phyloP scores from a whole-genome alignment of 139 green algal genomes.

The Chlamydomonas schloesseri region DNA sequence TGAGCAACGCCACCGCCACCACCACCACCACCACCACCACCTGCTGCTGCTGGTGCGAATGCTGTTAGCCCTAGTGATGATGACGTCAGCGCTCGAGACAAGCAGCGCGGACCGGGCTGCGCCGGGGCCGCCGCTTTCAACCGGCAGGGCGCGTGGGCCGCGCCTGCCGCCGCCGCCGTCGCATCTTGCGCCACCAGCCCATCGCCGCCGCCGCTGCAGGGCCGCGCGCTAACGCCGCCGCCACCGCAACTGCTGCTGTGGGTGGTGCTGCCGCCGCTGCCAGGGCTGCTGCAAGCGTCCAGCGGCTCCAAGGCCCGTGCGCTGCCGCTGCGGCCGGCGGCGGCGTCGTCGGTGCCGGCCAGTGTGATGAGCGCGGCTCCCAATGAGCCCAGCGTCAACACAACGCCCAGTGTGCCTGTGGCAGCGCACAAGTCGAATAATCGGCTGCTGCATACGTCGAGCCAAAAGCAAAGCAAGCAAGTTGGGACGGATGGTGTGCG shows the following conservation, averaged over 20 bases:
- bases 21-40: neutral
- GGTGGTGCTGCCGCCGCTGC: neutral
- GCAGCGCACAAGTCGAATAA: too few relatives aligned
- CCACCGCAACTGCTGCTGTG: neutral
- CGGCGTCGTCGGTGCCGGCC: neutral
- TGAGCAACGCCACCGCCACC: too few relatives aligned
- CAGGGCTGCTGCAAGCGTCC: neutral
- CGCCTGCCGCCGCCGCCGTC: too few relatives aligned
- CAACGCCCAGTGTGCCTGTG: slow-evolving; percentile 60
- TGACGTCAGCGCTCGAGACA: neutral
- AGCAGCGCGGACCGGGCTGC: too few relatives aligned
- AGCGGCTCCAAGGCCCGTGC: neutral
- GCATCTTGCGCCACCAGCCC: too few relatives aligned
- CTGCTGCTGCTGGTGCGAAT: neutral
- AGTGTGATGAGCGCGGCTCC: slow-evolving; percentile 66
- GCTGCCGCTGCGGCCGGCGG: neutral
- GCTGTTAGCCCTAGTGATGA: neutral
- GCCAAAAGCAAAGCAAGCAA: too few relatives aligned
- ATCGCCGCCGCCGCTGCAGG: too few relatives aligned
- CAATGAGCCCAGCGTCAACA: slow-evolving; percentile 67
- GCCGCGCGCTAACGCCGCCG: too few relatives aligned
- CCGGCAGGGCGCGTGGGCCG: neutral
- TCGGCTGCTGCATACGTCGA: too few relatives aligned
- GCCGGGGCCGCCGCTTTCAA: too few relatives aligned
- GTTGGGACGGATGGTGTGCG: too few relatives aligned